Conservation (phyloP, 2,329 filamentous ascomycete genomes). For the Monosporascus sp. region DNA sequence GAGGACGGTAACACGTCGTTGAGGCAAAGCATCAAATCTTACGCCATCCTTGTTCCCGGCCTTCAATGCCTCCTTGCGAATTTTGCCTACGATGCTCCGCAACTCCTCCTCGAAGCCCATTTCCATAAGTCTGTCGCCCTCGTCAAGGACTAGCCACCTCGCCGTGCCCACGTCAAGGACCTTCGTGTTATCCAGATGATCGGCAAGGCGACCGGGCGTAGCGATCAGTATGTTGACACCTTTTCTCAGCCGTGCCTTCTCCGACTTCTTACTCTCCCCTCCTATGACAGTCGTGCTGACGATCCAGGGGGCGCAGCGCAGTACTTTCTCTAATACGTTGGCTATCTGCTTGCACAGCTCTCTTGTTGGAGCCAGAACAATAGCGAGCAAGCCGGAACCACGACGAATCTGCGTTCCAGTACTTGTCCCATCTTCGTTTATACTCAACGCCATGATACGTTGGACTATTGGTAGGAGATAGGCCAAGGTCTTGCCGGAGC, state of each 20-base stretch:
- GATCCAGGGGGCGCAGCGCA: conserved; percentile 89
- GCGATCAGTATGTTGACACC: conserved; percentile 94
- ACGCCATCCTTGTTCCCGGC: conserved; percentile 55
- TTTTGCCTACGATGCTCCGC: conserved; percentile 74
- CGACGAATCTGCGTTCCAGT: conserved; percentile 61
- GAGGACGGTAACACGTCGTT: conserved; percentile 76
- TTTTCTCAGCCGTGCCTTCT: conserved; percentile 90
- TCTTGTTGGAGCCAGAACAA: conserved; percentile 88
- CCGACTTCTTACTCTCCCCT: conserved; percentile 67
- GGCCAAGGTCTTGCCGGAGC: conserved; percentile 95
- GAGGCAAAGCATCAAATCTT: conserved; percentile 59
- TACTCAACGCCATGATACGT: conserved; percentile 71
- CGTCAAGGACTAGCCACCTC: conserved; percentile 89
- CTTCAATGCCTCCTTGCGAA: conserved; percentile 59
- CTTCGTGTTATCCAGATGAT: conserved; percentile 90
- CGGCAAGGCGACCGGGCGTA: conserved; percentile 83
- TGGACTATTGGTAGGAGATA: conserved; percentile 92
- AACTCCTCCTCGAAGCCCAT: conserved; percentile 94
- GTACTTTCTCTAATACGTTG: conserved; percentile 73
- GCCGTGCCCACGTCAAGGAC: conserved; percentile 83
- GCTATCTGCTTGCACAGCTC: conserved; percentile 94
- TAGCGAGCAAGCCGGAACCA: conserved; percentile 85
- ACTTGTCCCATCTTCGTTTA: conserved; percentile 39
- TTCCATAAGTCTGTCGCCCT: conserved; percentile 98
- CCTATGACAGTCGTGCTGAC: conserved; percentile 79